A percentile compares a stretch with the other conserved stretches of the same genome.
Conservation (phyloP, 2,329 filamentous ascomycete species). For the Cadophora sp. region DNA sequence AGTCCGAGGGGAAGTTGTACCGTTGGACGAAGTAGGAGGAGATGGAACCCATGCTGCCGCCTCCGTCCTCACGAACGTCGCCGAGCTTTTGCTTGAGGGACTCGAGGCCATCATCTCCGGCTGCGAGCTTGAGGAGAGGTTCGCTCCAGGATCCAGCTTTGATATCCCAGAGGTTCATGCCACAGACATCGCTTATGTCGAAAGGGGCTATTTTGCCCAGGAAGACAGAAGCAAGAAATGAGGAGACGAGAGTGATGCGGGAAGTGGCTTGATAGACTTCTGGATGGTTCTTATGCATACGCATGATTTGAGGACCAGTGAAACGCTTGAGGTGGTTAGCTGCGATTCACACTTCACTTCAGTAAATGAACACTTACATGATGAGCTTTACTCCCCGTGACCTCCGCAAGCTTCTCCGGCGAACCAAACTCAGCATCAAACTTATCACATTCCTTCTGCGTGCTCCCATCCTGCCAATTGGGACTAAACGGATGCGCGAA, state of each 20-base stretch:
- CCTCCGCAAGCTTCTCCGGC: slow-evolving; percentile 72
- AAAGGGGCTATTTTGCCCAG: slow-evolving; percentile 85
- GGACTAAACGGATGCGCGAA: slow-evolving; percentile 89
- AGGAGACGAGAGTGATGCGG: slow-evolving; percentile 92
- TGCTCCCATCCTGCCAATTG: slow-evolving; percentile 98
- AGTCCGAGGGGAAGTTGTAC: slow-evolving; percentile 79
- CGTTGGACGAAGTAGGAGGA: slow-evolving; percentile 78
- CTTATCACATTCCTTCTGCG: slow-evolving; percentile 86
- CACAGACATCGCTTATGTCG: slow-evolving; percentile 93
- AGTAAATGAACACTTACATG: slow-evolving; percentile 67
- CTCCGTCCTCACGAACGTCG: slow-evolving; percentile 79
- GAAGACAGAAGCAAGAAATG: slow-evolving; percentile 91
- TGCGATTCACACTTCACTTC: not conserved
- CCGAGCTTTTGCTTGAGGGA: slow-evolving; percentile 82
- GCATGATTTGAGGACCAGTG: slow-evolving; percentile 95
- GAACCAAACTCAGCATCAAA: slow-evolving; percentile 79
- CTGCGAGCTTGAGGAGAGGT: slow-evolving; percentile 75
- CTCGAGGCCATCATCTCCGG: slow-evolving; percentile 61
- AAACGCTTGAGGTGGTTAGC: slow-evolving; percentile 69
- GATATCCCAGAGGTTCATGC: slow-evolving; percentile 85
- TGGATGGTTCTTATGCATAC: slow-evolving; percentile 81
- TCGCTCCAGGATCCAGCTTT: slow-evolving; percentile 75
- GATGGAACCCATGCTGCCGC: slow-evolving; percentile 76
- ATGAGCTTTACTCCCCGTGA: slow-evolving; percentile 91
- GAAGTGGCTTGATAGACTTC: slow-evolving; percentile 81